Evolutionary conservation across 2,329 filamentous ascomycete species (phyloP).

Genomic region (Colletotrichum orchidophilum): DNA sequence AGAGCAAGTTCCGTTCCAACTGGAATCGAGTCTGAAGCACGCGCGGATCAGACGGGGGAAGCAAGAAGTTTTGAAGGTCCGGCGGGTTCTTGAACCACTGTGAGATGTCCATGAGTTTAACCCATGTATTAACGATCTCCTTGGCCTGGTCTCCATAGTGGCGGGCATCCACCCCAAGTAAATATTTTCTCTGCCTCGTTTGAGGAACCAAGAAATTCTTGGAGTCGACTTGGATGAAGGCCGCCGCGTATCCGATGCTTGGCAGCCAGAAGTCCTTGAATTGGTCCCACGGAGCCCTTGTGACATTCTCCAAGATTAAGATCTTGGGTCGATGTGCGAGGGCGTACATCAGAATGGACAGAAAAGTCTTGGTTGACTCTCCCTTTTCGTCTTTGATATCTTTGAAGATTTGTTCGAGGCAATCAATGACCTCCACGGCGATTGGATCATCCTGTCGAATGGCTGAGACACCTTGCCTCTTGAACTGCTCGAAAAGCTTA

Average conservation of each 20-base stretch:
- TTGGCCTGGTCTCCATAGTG: constrained; percentile 40
- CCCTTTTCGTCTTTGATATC: constrained; percentile 66
- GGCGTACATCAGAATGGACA: constrained; percentile 67
- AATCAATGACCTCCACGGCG: not conserved
- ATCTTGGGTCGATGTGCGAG: constrained; percentile 65
- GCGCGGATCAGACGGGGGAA: constrained; percentile 63
- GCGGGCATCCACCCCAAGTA: constrained; percentile 62
- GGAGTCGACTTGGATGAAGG: constrained; percentile 65
- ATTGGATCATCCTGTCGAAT: constrained; percentile 45
- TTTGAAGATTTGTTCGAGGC: constrained; percentile 53
- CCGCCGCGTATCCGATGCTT: constrained; percentile 64
- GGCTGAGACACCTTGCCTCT: constrained; percentile 56
- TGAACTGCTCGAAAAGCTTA: constrained; percentile 56
- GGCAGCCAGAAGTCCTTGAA: constrained; percentile 53
- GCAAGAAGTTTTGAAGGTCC: constrained; percentile 69
- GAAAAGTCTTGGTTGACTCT: constrained; percentile 73
- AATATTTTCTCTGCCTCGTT: constrained; percentile 68
- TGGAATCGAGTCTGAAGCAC: constrained; percentile 60
- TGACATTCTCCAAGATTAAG: constrained; percentile 79
- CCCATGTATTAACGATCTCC: constrained; percentile 52
- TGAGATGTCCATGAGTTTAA: constrained; percentile 54
- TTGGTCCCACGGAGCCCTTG: constrained; percentile 65
- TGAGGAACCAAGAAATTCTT: constrained; percentile 81
- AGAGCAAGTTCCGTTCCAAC: constrained; percentile 47
- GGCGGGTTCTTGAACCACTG: constrained; percentile 60